Base-by-base conservation (phyloP, 1,284 basidiomycete species). In the Chiua sp. region DNA sequence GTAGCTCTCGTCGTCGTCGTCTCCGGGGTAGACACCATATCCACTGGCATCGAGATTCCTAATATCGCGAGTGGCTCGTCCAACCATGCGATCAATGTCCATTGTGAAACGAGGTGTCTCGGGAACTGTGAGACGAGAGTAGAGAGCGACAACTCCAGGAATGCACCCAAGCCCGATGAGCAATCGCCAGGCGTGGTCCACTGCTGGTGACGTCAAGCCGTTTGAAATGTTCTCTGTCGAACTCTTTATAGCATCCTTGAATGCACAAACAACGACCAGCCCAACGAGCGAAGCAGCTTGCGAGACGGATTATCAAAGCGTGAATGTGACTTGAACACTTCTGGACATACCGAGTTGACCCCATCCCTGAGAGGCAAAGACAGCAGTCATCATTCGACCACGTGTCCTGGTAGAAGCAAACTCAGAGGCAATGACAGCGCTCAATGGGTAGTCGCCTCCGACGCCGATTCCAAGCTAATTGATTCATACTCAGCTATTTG, bases 41-140 rank as follows among this genome's bases (percentile, higher is more conserved):
- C 70, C 73, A 5, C 68, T 68, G 30, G 74, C 76, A 47, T 74
- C 69, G 50, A 87, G 72, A 22, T 78, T 79, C 50, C 75, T 69
- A 52, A 83, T 83, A 65, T 87, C 84, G 59, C 77, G 75, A 15
- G 79, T 67, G n/a, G 85, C 85, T 65, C 82, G 81, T 64, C 79
- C 75, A 61, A 88, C 76, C 68, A 87, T 83, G 56, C 84, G 81
- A 72, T 87, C 84, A 58, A 90, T 76, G 68, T 90, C 88, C 81
- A 88, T 85, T 47, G 86, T 88, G 78, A 85, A 90, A 56, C 87
- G 84, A 46, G 87, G 77, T 0, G 82, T 81, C 66, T 86, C 84
- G 23, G 82, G 81, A 42, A 86, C 77, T 2, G 81, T 82, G 35
- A 85, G 75, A 37, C 83, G 81, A 70, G 81, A 82, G 64, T 82